Base-by-base conservation (phyloP, 495 filamentous ascomycete genomes). In the Mycothermus thermophilus region DNA sequence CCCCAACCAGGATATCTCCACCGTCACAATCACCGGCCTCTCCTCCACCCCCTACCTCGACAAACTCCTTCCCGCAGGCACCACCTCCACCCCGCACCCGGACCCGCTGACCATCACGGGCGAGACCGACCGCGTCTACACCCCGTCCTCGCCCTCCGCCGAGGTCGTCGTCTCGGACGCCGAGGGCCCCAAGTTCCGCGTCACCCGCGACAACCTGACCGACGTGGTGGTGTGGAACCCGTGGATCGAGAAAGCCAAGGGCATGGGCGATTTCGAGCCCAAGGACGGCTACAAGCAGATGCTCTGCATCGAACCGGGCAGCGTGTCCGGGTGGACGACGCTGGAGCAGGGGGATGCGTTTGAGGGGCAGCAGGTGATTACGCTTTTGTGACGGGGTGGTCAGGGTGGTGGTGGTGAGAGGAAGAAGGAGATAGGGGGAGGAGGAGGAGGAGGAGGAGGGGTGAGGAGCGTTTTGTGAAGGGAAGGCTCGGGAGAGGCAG, bases 211-310 rank as follows among this genome's bases (percentile, higher is more conserved):
- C 56, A 84, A 79, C 47, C 62, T 99, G 36, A 61, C 62, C 35
- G 83, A 96, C 34, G 78, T 86, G 21, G 87, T 94, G 2, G 83
- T 99, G 2, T 99, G 92, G 92, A 99, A 99, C 55, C 92, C 92
- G 3, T 95, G 90, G 86, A 66, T 67, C 20, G 81, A 83, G 35
- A 88, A 87, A 57, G 79, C 81, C 6, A 69, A 68, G 43, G 69
- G 67, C 0, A 87, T 96, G 67, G 76, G 63, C 22, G 90, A 99
- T 48, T 94, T 99, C 58, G 75, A 69, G 30, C 88, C 88, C 3
- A 77, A 84, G 47, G 82, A 85, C 38, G 90, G 83, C 15, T 95
- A 77, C 58, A 79, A 80, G 62, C 71, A 83, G 14, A 93, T 96
- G 83, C 60, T 97, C 32, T 95, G 88, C 57, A 74, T 96, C 30